Evolutionary conservation across 2,329 filamentous ascomycete species (phyloP).

Genomic region (Calonectria multiphialidica): DNA sequence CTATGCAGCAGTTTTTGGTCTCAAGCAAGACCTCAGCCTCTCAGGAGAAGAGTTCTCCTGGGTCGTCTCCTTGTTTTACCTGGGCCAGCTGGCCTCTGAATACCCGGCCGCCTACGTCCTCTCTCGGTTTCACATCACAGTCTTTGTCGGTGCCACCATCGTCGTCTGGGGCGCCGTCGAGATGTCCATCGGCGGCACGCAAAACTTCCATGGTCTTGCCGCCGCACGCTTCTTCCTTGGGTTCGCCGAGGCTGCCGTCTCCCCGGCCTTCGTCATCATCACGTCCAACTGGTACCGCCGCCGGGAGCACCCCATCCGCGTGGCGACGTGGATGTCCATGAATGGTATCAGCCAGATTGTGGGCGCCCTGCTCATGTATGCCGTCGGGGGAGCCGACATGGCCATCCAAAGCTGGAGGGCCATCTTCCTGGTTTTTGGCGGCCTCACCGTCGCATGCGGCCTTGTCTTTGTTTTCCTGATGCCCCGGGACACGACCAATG

Average conservation of each 20-base stretch:
- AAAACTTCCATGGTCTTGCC: slow-evolving; percentile 40
- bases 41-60: slow-evolving; percentile 25
- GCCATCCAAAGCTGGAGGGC: slow-evolving; percentile 30
- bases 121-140: slow-evolving; percentile 31
- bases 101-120: slow-evolving; percentile 32
- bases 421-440: slow-evolving; percentile 36
- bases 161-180: slow-evolving; percentile 45
- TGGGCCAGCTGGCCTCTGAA: slow-evolving; percentile 33
- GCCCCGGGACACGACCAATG: slow-evolving; percentile 23
- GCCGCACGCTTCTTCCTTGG: slow-evolving; percentile 46
- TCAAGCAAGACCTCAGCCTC: slow-evolving; percentile 27
- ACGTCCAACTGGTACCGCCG: slow-evolving; percentile 47
- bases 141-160: slow-evolving; percentile 33
- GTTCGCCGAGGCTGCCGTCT: slow-evolving; percentile 45
- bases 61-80: slow-evolving; percentile 33
- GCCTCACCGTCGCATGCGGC: slow-evolving; percentile 24
- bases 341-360: slow-evolving; percentile 45
- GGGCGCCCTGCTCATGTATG: slow-evolving; percentile 46
- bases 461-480: slow-evolving; percentile 26
- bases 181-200: slow-evolving; percentile 37
- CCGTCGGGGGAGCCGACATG: slow-evolving; percentile 34
- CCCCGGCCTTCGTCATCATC: slow-evolving; percentile 48
- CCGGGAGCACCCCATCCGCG: slow-evolving; percentile 45
- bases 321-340: slow-evolving; percentile 47
- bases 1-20: slow-evolving; percentile 33